Percentiles rank a stretch among this genome's conserved stretches.
Evolutionary conservation across 305 asterid genomes (phyloP).

Genomic region (Fraxinus sp.): DNA sequence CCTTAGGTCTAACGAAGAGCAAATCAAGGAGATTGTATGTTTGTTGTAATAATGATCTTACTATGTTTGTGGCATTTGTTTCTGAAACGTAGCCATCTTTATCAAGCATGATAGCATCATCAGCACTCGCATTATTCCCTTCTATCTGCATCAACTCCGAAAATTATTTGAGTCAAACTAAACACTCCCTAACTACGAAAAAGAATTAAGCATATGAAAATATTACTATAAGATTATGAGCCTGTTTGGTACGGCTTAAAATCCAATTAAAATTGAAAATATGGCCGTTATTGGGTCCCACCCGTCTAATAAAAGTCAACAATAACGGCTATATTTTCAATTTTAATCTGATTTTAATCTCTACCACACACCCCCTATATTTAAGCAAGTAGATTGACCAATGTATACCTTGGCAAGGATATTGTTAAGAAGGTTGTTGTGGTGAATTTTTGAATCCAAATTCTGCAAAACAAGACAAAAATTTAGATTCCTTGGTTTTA

Average conservation of each 20-base stretch:
- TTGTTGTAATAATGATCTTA: slow-evolving; percentile 39
- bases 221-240: not conserved
- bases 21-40: slow-evolving; percentile 3
- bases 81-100: slow-evolving; percentile 91
- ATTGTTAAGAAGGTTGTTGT: slow-evolving; percentile 89
- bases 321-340: too few relatives aligned
- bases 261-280: too few relatives aligned
- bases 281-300: too few relatives aligned
- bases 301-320: too few relatives aligned
- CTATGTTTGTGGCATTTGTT: slow-evolving; percentile 91
- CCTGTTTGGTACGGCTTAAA: too few relatives aligned
- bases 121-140: slow-evolving; percentile 82
- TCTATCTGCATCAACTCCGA: slow-evolving; percentile 62
- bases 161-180: not conserved
- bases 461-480: slow-evolving; percentile 46
- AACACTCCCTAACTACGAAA: slow-evolving; percentile 4
- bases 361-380: too few relatives aligned
- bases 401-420: slow-evolving; percentile 80
- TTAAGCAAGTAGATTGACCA: slow-evolving; percentile 10
- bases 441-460: slow-evolving; percentile 96
- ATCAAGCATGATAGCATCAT: slow-evolving; percentile 94
- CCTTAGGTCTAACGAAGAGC: slow-evolving; percentile 2
- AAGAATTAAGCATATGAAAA: not conserved
- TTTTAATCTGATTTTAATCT: too few relatives aligned
- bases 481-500: not conserved